Evolutionary conservation across 805 yeast genomes (phyloP).

Genomic region (Metschnikowia santaceciliae): DNA sequence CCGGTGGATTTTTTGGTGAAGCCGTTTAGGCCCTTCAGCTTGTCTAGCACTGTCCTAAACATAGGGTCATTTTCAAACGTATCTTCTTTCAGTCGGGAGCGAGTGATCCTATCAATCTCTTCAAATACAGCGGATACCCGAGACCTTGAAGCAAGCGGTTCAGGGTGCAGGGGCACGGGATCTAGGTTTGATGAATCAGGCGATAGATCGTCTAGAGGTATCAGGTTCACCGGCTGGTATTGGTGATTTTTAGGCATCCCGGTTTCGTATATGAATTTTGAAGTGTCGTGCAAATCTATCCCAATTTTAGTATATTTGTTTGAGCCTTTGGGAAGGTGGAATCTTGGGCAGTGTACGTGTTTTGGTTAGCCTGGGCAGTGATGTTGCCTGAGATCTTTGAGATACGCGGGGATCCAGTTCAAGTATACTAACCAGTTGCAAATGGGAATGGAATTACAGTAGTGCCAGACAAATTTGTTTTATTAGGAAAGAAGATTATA

Average conservation of each 20-base stretch:
- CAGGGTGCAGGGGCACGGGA: not conserved
- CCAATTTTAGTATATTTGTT: too few relatives aligned
- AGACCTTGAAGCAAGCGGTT: conserved; percentile 5
- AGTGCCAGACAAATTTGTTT: too few relatives aligned
- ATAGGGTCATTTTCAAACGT: conserved; percentile 11
- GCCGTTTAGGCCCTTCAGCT: conserved; percentile 2
- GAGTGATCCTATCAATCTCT: conserved; percentile 22
- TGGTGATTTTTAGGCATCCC: not conserved
- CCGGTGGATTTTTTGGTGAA: conserved; percentile 4
- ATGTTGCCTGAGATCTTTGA: too few relatives aligned
- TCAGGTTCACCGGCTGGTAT: conserved; percentile 5
- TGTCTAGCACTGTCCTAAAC: conserved; percentile 7
- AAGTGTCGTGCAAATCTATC: too few relatives aligned
- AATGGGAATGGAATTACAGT: too few relatives aligned
- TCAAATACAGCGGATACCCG: conserved; percentile 27
- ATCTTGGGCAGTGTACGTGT: too few relatives aligned
- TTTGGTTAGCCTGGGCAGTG: too few relatives aligned
- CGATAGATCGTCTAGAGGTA: conserved; percentile 8
- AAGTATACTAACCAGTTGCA: not conserved
- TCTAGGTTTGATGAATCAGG: not conserved
- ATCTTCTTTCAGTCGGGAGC: conserved; percentile 15
- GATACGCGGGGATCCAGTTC: not conserved
- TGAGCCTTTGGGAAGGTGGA: too few relatives aligned
- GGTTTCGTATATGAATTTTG: too few relatives aligned
- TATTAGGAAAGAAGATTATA: too few relatives aligned